phyloP scores from a whole-genome alignment of 2,329 filamentous ascomycete genomes.

The Emmonsia crescens region DNA sequence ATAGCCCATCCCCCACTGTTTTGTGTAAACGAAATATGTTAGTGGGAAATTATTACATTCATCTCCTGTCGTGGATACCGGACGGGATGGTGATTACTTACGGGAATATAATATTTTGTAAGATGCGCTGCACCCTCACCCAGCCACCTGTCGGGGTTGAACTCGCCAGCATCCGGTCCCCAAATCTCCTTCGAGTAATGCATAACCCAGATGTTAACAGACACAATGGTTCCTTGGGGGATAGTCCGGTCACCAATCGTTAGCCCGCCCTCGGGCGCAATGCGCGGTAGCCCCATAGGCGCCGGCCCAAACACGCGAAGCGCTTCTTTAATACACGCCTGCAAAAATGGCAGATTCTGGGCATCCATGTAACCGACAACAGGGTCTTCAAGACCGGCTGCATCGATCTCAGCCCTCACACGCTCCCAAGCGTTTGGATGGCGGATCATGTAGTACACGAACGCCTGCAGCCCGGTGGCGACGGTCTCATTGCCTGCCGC shows the following conservation, averaged over 20 bases:
- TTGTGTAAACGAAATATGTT: background rate
- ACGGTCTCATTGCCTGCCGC: slow-evolving; percentile 32
- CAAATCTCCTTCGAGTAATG: slow-evolving; percentile 16
- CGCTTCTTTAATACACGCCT: slow-evolving; percentile 32
- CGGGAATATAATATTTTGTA: slow-evolving; percentile 11
- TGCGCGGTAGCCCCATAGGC: slow-evolving; percentile 21
- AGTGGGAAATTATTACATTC: background rate
- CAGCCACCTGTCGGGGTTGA: slow-evolving; percentile 19
- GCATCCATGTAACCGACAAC: slow-evolving; percentile 18
- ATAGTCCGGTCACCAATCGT: slow-evolving; percentile 23
- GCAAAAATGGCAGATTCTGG: slow-evolving; percentile 24
- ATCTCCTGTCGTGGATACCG: background rate
- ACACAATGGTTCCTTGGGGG: slow-evolving; percentile 20
- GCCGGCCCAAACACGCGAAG: slow-evolving; percentile 26
- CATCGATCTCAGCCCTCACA: slow-evolving; percentile 15
- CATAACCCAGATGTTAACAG: slow-evolving; percentile 25
- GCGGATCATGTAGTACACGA: slow-evolving; percentile 28
- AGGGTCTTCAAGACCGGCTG: slow-evolving; percentile 15
- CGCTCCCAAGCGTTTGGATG: slow-evolving; percentile 15
- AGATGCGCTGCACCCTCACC: slow-evolving; percentile 1
- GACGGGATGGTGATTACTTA: slow-evolving; percentile 9
- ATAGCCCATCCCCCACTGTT: slow-evolving; percentile 25
- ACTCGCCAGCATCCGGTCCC: slow-evolving; percentile 16
- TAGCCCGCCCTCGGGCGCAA: slow-evolving; percentile 22
- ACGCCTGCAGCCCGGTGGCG: slow-evolving; percentile 24